phyloP scores from a whole-genome alignment of 2,329 filamentous ascomycete species.

The Fusarium azukiicola region DNA sequence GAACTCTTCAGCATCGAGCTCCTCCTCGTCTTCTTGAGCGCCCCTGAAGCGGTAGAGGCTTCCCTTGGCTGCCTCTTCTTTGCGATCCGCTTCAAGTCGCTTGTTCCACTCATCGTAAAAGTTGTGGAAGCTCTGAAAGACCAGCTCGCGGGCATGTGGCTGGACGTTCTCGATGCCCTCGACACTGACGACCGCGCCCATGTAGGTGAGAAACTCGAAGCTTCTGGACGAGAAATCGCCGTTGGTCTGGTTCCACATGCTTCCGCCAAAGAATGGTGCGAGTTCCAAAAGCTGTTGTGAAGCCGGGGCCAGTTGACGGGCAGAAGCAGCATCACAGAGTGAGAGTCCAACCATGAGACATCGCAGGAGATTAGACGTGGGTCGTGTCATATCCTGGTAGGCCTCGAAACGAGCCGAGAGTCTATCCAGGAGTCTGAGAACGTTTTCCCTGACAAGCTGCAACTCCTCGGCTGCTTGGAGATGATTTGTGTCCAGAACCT shows the following conservation, averaged over 20 bases:
- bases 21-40: conserved; percentile 87
- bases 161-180: conserved; percentile 70
- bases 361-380: conserved; percentile 88
- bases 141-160: conserved; percentile 68
- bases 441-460: conserved; percentile 74
- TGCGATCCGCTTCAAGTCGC: conserved; percentile 88
- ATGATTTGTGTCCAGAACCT: conserved; percentile 50
- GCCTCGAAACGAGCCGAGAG: conserved; percentile 85
- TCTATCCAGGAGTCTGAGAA: conserved; percentile 85
- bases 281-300: conserved; percentile 66
- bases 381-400: conserved; percentile 92
- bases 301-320: conserved; percentile 63
- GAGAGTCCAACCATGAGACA: conserved; percentile 89
- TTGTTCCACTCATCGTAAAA: conserved; percentile 91
- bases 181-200: conserved; percentile 64
- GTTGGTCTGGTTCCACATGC: conserved; percentile 54
- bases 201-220: conserved; percentile 69
- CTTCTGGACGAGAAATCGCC: conserved; percentile 50
- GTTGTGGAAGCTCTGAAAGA: conserved; percentile 84
- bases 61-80: conserved; percentile 85
- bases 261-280: conserved; percentile 79
- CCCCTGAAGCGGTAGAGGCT: conserved; percentile 93
- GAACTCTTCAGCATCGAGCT: conserved; percentile 87
- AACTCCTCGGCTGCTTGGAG: conserved; percentile 62
- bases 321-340: conserved; percentile 72